These are phyloP conservation scores for Canna indica DNA, from an alignment of 176 grass and related monocot genomes.

Conservation along the genomic window DNA sequence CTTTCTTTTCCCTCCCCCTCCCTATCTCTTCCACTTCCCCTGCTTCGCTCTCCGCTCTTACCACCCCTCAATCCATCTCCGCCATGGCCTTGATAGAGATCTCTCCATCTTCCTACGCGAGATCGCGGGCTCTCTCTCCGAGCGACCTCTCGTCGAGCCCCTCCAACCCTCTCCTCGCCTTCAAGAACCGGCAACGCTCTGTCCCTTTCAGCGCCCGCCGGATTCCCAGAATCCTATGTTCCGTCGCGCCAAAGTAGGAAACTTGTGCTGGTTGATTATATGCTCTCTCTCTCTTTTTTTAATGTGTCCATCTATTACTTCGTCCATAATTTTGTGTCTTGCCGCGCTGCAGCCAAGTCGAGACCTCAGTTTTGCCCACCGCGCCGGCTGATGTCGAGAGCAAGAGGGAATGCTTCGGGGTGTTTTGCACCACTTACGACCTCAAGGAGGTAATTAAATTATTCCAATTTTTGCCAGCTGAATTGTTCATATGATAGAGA, in stretches of 20 bases:
- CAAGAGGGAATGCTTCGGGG: constrained; percentile 51
- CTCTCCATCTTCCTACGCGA: constrained; percentile 10
- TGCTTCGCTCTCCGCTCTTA: neutral
- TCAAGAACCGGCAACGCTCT: constrained; percentile 12
- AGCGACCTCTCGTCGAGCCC: constrained; percentile 19
- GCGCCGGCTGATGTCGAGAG: constrained; percentile 7
- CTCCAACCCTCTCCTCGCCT: constrained; percentile 1
- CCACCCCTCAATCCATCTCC: constrained; percentile 15
- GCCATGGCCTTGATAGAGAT: constrained; percentile 34
- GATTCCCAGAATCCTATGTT: constrained; percentile 41
- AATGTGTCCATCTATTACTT: neutral
- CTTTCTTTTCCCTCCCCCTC: constrained; percentile 23
- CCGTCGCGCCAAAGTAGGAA: constrained; percentile 40
- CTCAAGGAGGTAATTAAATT: constrained; percentile 49
- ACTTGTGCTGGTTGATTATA: neutral
- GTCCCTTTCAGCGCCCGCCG: constrained; percentile 8
- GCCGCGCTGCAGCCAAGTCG: constrained; percentile 22
- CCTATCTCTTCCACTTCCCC: neutral
- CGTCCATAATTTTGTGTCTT: neutral
- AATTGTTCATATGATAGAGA: neutral
- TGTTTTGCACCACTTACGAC: constrained; percentile 90
- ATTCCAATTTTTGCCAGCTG: neutral
- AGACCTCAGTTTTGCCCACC: constrained; percentile 14
- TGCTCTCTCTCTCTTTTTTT: neutral
- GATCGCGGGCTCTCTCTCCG: constrained; percentile 7